Base-by-base conservation (phyloP, 768 basidiomycete species). In the Leccinum barrowsii region DNA sequence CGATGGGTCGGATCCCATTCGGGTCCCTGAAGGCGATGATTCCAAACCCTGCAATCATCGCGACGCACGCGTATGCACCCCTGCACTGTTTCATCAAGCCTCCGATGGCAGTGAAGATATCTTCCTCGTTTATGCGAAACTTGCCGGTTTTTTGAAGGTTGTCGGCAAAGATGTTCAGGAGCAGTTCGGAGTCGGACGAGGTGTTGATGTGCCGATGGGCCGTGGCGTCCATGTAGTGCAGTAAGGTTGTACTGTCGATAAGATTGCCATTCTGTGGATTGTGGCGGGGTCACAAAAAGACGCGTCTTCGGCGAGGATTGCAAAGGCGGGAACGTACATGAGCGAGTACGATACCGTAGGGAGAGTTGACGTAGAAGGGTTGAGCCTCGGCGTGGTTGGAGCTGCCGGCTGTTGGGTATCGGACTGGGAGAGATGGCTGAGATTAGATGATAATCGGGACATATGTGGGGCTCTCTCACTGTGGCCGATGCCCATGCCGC, bases 321-420 rank as follows among this genome's bases (percentile, higher is more conserved):
- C 13, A 19, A 55, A 28, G 37, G 51, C 50, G 49, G 50, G 49
- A 26, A 78, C 88, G 62, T 72, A 95, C 96, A 80, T 99, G 96
- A 19, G 92, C 97, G 70, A 99, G 90, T 61, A 95, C 93, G 69
- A 99, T 96, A 53, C 97, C 97, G 73, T 98, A 99, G 3, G 97
- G 97, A n/a, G 94, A 96, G 77, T 99, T 99, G 66, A 99, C 97
- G 71, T 99, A 99, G 81, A 99, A 99, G 1, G 97, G 97, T 70
- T 99, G 97, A 7, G 97, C 95, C 72, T 99, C 97, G 11, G 96
- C 89, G 64, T 97, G 91, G 58, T 94, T 91, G 58, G 94, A 97
- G 69, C 93, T 94, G 52, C 97, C 97, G 54, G 97, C 97, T 60
- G 97, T 98, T 10, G 97, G 97, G 75, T 99, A 98, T 58, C 97